Evolutionary conservation across 1,284 basidiomycete genomes (phyloP), one percentile per base, ranked within the genome.

Genomic region (Ganoderma leucocontextum): DNA sequence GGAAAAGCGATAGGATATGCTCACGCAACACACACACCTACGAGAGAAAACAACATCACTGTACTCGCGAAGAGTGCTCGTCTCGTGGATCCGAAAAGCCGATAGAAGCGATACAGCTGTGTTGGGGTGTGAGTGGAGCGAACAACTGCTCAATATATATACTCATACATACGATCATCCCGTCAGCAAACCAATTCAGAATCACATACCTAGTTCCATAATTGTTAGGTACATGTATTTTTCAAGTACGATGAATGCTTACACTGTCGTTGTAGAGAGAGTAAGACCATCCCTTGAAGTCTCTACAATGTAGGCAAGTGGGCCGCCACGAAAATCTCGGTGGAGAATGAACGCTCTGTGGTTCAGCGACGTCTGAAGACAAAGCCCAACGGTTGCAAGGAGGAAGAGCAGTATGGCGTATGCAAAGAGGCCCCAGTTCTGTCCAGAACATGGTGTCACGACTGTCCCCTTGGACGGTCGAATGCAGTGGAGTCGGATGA

Each of bases 151-250:
- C 13, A 12, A 38, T 4, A 25, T 22, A 22, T 19, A 22, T 7
- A 10, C 3, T 15, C 52, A 4, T 10, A 70, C 75, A 29, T 64
- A 82, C 81, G 64, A 81, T 53, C 47, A 80, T 65, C 19, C 74
- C 75, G 62, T 82, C 81, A 2, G 76, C 73, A 8, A 78, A 65
- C 80, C 79, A 82, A 52, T 78, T 81, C 44, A 81, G 58, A 13
- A 76, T 38, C 1, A 82, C 67, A 67, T 79, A 81, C 58, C 80
- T 81, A 66, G 7, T 6, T 8, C 25, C 39, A n/a, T 10, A 41
- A 19, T 36, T 38, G n/a, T 59, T n/a, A 60, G 38, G 10, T 25
- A 42, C 3, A 38, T 19, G 8, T 13, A 7, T n/a, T 49, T 35
- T 63, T 13, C 15, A 29, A 47, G 29, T 10, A 17, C 25, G 49